Evolutionary conservation across 1,284 basidiomycete species (phyloP).

Genomic region (Trichosporon faecale): DNA sequence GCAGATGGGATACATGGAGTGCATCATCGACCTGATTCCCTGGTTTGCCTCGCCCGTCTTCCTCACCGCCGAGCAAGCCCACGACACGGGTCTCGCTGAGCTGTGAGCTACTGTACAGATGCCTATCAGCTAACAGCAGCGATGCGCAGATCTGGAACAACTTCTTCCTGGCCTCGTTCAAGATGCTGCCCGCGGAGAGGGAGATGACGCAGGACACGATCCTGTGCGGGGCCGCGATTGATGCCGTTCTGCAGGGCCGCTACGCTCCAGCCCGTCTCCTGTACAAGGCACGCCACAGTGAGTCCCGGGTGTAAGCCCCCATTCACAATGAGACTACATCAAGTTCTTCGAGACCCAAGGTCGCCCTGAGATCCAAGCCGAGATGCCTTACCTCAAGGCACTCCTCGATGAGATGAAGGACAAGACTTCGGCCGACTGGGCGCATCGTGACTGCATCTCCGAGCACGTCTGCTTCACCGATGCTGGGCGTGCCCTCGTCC

Average conservation of each 20-base stretch:
- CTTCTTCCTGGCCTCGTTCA: neutral
- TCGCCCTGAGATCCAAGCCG: neutral
- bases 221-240: neutral
- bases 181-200: neutral
- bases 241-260: neutral
- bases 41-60: neutral
- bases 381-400: neutral
- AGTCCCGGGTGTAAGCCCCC: neutral
- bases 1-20: neutral
- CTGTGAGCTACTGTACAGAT: neutral
- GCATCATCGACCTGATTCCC: neutral
- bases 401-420: neutral
- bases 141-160: neutral
- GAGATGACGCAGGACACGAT: neutral
- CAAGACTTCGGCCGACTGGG: neutral
- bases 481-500: neutral
- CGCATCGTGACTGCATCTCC: neutral
- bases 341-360: neutral
- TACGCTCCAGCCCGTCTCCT: neutral
- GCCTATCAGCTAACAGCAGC: neutral
- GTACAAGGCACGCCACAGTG: neutral
- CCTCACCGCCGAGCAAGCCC: neutral
- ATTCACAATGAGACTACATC: neutral
- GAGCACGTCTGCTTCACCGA: neutral
- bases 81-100: neutral